Percentiles rank a stretch among this genome's conserved stretches.
These are phyloP conservation scores for Dothideomycetes sp. DNA, from an alignment of 2,329 filamentous ascomycete species.

Conservation along the genomic window DNA sequence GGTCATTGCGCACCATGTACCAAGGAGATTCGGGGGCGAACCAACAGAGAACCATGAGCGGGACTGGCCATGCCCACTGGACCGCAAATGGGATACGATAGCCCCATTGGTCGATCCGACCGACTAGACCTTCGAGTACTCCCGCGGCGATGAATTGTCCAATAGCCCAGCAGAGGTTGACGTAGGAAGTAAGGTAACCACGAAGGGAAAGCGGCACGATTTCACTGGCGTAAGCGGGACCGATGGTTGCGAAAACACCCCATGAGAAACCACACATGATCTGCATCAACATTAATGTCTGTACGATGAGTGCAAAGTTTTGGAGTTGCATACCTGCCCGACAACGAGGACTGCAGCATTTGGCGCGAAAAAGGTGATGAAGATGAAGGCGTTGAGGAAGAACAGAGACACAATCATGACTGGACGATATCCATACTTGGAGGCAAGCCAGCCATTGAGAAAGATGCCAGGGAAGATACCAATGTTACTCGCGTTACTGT, in stretches of 20 bases:
- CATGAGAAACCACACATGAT: conserved; percentile 49
- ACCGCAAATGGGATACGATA: conserved; percentile 34
- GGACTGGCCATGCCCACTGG: conserved; percentile 31
- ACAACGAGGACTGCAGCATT: conserved; percentile 36
- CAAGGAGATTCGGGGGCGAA: conserved; percentile 23
- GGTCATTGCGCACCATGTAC: conserved; percentile 25
- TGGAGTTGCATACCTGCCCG: conserved; percentile 44
- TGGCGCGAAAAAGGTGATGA: conserved; percentile 27
- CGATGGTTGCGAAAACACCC: conserved; percentile 46
- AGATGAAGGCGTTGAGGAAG: conserved; percentile 35
- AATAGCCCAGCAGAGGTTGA: conserved; percentile 53
- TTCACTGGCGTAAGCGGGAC: conserved; percentile 56
- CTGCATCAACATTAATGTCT: conserved; percentile 50
- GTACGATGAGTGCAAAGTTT: no score
- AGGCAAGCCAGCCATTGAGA: conserved; percentile 21
- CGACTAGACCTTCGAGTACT: conserved; percentile 24
- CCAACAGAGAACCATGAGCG: conserved; percentile 25
- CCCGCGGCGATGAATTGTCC: conserved; percentile 45
- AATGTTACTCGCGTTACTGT: conserved; percentile 20
- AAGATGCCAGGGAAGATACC: conserved; percentile 48
- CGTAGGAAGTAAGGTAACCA: conserved; percentile 46
- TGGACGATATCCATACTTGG: conserved; percentile 13
- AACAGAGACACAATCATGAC: conserved; percentile 6
- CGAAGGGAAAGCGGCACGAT: conserved; percentile 49
- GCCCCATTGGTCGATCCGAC: conserved; percentile 28